Percentiles rank a stretch among this genome's conserved stretches.
Conservation (phyloP, 192 early-diverging fungal species). For the Podila epigama region DNA sequence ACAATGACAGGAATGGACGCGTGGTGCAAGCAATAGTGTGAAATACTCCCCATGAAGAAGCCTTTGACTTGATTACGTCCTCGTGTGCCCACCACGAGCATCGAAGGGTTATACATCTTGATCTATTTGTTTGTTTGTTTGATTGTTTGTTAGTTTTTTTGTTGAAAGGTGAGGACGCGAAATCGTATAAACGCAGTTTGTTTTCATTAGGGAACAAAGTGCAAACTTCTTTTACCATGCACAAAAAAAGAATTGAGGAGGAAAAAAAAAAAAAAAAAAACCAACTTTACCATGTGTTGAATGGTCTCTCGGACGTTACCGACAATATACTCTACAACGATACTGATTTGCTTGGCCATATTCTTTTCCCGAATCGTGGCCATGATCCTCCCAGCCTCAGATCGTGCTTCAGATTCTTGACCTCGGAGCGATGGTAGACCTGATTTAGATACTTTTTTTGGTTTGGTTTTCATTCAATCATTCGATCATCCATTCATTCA, state of each 20-base stretch:
- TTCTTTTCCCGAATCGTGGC: conserved; percentile 38
- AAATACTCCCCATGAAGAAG: conserved; percentile 72
- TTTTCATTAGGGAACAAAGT: too few species aligned
- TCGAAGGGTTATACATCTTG: conserved; percentile 67
- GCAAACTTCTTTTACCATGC: too few species aligned
- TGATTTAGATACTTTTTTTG: conserved; percentile 46
- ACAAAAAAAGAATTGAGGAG: not conserved
- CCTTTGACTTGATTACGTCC: conserved; percentile 71
- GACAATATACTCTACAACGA: conserved; percentile 59
- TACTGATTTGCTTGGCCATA: conserved; percentile 52
- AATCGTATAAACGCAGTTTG: not conserved
- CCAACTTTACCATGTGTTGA: conserved; percentile 57
- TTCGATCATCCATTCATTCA: too few species aligned
- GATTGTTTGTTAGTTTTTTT: not conserved
- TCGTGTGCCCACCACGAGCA: conserved; percentile 75
- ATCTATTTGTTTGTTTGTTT: conserved; percentile 39
- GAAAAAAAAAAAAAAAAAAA: not conserved
- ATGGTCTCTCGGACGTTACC: conserved; percentile 63
- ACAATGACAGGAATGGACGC: conserved; percentile 72
- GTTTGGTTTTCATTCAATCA: too few species aligned
- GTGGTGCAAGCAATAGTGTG: conserved; percentile 73
- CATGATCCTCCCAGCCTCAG: conserved; percentile 27
- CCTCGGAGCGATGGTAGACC: conserved; percentile 43
- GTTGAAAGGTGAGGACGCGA: too few species aligned
- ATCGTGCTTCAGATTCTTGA: conserved; percentile 18